Base-by-base conservation (phyloP, 805 yeast species). In the Diddensiella caesifluorescens region DNA sequence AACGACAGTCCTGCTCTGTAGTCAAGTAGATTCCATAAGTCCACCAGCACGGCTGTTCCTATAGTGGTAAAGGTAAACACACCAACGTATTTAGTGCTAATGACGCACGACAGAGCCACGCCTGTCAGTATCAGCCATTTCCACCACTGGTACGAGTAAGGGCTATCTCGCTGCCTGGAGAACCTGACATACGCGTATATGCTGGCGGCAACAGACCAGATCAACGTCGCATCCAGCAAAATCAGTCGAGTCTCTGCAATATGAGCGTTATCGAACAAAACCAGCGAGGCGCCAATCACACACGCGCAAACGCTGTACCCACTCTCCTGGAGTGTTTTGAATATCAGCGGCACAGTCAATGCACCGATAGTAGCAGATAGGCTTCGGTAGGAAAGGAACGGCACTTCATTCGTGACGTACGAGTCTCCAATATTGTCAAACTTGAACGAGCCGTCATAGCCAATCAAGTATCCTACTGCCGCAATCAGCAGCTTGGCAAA, bases 41-140 rank as follows among this genome's bases (percentile, higher is more conserved):
- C 97, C 57, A 79, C 73, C 4, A 75, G 55, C 5, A 92, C 97
- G 33, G 95, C 95, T 44, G 77, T 63, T 23, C 99, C 99, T 51
- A 92, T 77, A 39, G 95, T 77, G 37, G 80, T 71, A 62, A 82
- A 92, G 0, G 97, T 88, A 70, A 92, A 83, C 5, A 83, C 83
- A 63, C 99, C 99, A 32, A 92, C 96, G 63, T 92, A 89, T 61
- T 92, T 92, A 44, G 97, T 92, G 34, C 95, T 83, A 46, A 92
- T 90, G 23, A 92, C 97, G 60, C 90, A 80, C 0, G 97, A 86
- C 45, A 92, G 73, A 1, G 90, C 71, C 5, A 86, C 68, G 29
- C 99, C 99, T 4, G 97, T 90, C 34, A 76, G 63, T 21, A 71
- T 59, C 36, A 92, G 71, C 98, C 98, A 92, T 38, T 68, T 65